A percentile compares a stretch with the other conserved stretches of the same genome.
Conservation (phyloP, 2,329 filamentous ascomycete species). For the Aspergillus novoparasiticus region DNA sequence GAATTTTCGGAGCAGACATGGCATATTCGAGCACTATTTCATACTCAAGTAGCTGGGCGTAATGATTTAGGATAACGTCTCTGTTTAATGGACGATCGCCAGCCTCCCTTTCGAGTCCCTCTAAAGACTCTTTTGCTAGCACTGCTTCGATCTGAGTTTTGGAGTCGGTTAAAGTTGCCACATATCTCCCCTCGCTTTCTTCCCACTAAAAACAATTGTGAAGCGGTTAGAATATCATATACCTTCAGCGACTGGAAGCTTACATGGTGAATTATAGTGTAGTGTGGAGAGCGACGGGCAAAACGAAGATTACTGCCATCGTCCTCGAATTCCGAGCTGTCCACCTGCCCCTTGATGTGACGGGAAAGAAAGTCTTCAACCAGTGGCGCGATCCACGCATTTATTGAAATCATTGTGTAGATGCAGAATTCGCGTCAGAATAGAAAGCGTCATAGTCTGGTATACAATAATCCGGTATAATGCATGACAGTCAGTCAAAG, state of each 20-base stretch:
- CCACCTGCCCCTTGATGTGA: conserved; percentile 18
- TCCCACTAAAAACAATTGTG: conserved; percentile 27
- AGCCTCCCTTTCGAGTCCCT: conserved; percentile 22
- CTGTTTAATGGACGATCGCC: conserved; percentile 20
- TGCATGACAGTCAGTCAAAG: background rate
- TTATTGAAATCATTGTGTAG: conserved; percentile 26
- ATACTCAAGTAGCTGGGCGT: conserved; percentile 36
- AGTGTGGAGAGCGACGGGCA: conserved; percentile 7
- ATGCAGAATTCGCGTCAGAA: conserved; percentile 13
- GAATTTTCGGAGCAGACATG: conserved; percentile 22
- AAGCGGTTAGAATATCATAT: conserved; percentile 6
- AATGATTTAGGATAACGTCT: conserved; percentile 28
- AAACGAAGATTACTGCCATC: conserved; percentile 41
- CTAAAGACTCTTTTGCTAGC: conserved; percentile 30
- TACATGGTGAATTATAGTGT: conserved; percentile 37
- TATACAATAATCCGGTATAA: background rate
- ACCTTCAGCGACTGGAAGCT: background rate
- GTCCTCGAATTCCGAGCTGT: conserved; percentile 29
- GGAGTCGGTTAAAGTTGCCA: conserved; percentile 38
- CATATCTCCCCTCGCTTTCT: conserved; percentile 18
- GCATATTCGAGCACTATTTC: conserved; percentile 38
- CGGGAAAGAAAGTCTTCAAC: conserved; percentile 26
- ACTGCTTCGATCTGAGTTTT: conserved; percentile 36
- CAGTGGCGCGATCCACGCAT: conserved; percentile 29
- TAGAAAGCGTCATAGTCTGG: conserved; percentile 2